phyloP scores from a whole-genome alignment of 225 moss, liverwort and hornwort species.

The Marchantia polymorpha region DNA sequence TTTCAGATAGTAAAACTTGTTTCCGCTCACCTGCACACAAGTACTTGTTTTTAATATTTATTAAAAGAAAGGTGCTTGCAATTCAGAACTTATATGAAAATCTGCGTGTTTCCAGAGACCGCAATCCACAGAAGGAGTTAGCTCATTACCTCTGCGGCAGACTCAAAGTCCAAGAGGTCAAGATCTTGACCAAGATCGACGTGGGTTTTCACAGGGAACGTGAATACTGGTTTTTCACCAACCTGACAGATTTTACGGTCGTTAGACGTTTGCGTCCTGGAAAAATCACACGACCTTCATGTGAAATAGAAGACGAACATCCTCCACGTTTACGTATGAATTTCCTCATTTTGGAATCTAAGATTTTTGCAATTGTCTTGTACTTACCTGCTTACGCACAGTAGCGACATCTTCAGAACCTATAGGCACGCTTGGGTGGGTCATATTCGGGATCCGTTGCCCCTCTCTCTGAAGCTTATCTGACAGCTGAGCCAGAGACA shows the following conservation, averaged over 20 bases:
- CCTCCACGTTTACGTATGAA: too few species aligned
- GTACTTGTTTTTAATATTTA: neutral
- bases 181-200: slow-evolving; percentile 83
- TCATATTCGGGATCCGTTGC: slow-evolving; percentile 91
- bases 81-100: neutral
- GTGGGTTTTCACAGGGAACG: slow-evolving; percentile 76
- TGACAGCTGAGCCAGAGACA: slow-evolving; percentile 56
- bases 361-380: neutral
- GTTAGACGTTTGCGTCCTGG: neutral
- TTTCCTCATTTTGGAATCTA: too few species aligned
- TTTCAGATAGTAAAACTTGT: slow-evolving; percentile 95
- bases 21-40: slow-evolving; percentile 75
- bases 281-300: neutral
- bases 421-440: slow-evolving; percentile 86
- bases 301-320: too few species aligned
- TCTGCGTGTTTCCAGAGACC: neutral
- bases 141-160: slow-evolving; percentile 69
- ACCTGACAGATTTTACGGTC: slow-evolving; percentile 43
- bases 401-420: slow-evolving; percentile 80
- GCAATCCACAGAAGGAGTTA: neutral
- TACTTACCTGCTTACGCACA: slow-evolving; percentile 67
- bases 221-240: slow-evolving; percentile 65
- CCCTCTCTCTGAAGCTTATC: slow-evolving; percentile 89
- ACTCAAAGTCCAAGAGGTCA: slow-evolving; percentile 89
- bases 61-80: neutral